These are phyloP conservation scores for Byssochlamys sp. DNA, from an alignment of 2,329 filamentous ascomycete genomes.

Conservation along the genomic window DNA sequence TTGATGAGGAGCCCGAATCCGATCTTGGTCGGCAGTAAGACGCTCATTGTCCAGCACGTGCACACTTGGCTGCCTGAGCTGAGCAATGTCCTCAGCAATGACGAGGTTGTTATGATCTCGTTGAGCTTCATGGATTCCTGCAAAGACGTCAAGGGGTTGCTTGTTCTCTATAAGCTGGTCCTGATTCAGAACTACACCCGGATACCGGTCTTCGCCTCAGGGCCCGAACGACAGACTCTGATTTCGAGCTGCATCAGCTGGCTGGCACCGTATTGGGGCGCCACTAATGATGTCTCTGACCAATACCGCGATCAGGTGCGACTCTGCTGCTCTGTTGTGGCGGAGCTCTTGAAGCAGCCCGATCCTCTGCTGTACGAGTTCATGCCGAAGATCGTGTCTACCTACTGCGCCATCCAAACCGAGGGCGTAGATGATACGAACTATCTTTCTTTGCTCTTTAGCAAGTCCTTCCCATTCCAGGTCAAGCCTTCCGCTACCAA, in stretches of 20 bases:
- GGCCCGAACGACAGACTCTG: constrained; percentile 63
- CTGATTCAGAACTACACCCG: constrained; percentile 85
- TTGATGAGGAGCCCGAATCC: constrained; percentile 84
- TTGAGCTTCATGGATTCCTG: constrained; percentile 92
- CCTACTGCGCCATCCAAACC: constrained; percentile 67
- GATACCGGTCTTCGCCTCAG: constrained; percentile 68
- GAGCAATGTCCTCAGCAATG: constrained; percentile 60
- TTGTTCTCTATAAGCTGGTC: constrained; percentile 83
- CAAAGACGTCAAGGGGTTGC: constrained; percentile 73
- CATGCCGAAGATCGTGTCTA: constrained; percentile 81
- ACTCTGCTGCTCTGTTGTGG: constrained; percentile 83
- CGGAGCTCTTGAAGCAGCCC: constrained; percentile 70
- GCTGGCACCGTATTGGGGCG: constrained; percentile 90
- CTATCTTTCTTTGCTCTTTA: constrained; percentile 76
- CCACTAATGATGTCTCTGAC: constrained; percentile 60
- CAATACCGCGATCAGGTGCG: constrained; percentile 91
- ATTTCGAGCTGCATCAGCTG: constrained; percentile 76
- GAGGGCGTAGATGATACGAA: constrained; percentile 51
- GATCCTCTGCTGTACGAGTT: constrained; percentile 77
- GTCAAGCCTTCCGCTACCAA: constrained; percentile 53
- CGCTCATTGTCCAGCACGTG: constrained; percentile 87
- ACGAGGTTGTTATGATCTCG: constrained; percentile 82
- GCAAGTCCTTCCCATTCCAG: constrained; percentile 80
- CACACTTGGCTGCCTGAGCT: constrained; percentile 96
- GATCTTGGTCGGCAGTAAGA: constrained; percentile 85